Evolutionary conservation across 2,329 filamentous ascomycete species (phyloP), one percentile per base, ranked within the genome.

Genomic region (Leptographium procerum): DNA sequence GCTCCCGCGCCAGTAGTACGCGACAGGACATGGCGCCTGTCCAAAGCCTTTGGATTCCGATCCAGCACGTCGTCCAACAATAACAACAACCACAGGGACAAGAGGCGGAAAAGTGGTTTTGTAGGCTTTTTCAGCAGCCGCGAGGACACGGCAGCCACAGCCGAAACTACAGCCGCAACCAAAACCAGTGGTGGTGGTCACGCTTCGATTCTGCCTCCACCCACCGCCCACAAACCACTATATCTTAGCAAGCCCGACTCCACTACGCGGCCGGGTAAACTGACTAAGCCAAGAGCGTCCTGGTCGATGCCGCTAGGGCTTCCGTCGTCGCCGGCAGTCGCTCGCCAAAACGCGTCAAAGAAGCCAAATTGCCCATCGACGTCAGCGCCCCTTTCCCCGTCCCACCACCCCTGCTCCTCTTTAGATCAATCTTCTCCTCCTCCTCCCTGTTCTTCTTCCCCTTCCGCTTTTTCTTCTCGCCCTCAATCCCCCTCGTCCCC

Each of bases 11-110:
- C 54, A 13, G 14, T 48, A 24, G 22, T 45, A 0, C 56, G 59
- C 19, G 58, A 61, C n/a, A 54, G 36, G 47, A 58, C 56, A 55
- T 61, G 61, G 60, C 61, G 47, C 2, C 52, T 64, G 54, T 47
- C 56, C 8, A 45, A 40, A 22, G 40, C 55, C 4, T 52, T 63
- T 40, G 52, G 59, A 52, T 58, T 63, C 48, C 60, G 58, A 4
- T 28, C 59, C 8, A 22, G 43, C 26, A 22, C 53, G n/a, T 55
- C 59, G 56, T 52, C 53, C 33, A 45, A 29, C 59, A 16, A 19
- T 19, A 31, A 14, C 48, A 34, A 24, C 36, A 9, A 24, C n/a
- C 22, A 22, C 14, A 52, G 1, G 19, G n/a, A n/a, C n/a, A 31
- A 47, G 36, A 34, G 33, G 10, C 36, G 53, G 16, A 36, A 11